Conservation (phyloP, 2,329 filamentous ascomycete species). For the Colletotrichum sp. region DNA sequence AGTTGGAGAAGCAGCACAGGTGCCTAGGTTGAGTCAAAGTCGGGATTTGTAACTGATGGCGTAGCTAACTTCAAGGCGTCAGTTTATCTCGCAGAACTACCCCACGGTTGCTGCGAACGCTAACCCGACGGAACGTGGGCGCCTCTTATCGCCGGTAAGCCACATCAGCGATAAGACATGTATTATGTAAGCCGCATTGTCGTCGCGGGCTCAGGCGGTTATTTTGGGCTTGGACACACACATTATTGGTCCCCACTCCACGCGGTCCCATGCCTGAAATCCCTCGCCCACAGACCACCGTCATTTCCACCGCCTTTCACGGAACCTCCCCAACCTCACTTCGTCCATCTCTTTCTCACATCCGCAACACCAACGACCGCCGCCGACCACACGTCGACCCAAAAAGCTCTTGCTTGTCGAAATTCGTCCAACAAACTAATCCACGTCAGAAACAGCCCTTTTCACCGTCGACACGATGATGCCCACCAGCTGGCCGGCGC, state of each 20-base stretch:
- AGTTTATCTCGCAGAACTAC: constrained; percentile 15
- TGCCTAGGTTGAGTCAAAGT: neutral
- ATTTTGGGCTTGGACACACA: neutral
- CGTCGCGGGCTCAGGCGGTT: neutral
- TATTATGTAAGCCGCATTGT: neutral
- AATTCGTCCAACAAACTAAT: constrained; percentile 9
- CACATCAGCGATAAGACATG: neutral
- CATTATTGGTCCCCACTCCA: neutral
- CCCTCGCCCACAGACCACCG: constrained; percentile 15
- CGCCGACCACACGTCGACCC: neutral
- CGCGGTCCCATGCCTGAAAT: constrained; percentile 7
- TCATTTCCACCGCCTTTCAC: constrained; percentile 6
- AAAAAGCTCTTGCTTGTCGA: neutral
- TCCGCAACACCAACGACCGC: neutral
- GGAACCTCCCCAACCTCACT: constrained; percentile 7
- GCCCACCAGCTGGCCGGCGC: constrained; percentile 33
- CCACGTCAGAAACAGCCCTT: neutral
- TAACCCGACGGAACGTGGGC: neutral
- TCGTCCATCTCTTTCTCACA: neutral
- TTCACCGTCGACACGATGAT: constrained; percentile 30
- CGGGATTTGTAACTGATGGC: neutral
- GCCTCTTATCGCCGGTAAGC: neutral
- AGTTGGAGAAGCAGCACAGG: neutral
- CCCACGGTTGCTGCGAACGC: neutral
- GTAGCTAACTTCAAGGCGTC: neutral